phyloP scores from a whole-genome alignment of 2,329 filamentous ascomycete species.

The Alternaria infectoria region DNA sequence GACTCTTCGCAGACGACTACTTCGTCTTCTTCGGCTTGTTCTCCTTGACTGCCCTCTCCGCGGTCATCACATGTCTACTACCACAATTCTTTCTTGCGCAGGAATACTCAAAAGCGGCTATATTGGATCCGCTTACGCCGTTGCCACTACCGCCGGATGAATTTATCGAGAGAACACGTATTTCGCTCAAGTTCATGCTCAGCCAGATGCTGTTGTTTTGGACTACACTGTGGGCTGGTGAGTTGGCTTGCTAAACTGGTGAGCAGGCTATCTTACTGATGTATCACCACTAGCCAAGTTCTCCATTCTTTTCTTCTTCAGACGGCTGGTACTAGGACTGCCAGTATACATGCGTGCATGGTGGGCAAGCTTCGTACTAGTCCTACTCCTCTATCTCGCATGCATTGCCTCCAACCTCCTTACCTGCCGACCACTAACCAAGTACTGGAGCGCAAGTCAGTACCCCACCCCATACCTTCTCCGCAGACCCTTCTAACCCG shows the following conservation, averaged over 20 bases:
- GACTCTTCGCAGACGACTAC: not conserved
- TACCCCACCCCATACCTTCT: too few species aligned
- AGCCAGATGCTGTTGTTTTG: slow-evolving; percentile 14
- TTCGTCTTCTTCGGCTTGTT: not conserved
- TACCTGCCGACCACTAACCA: slow-evolving; percentile 2
- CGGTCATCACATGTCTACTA: not conserved
- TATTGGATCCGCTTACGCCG: not conserved
- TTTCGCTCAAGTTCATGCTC: slow-evolving; percentile 8
- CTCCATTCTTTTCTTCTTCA: not conserved
- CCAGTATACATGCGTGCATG: not conserved
- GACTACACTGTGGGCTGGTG: slow-evolving; percentile 10
- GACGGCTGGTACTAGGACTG: not conserved
- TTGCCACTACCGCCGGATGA: not conserved
- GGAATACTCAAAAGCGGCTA: slow-evolving; percentile 1
- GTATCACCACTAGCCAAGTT: not conserved
- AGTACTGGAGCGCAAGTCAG: not conserved
- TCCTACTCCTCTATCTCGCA: slow-evolving; percentile 6
- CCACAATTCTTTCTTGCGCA: slow-evolving; percentile 7
- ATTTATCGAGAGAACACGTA: not conserved
- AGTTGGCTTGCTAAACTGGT: too few species aligned
- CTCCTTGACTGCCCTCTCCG: not conserved
- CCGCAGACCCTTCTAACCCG: not conserved
- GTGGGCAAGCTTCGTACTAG: not conserved
- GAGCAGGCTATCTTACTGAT: too few species aligned
- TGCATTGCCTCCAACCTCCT: slow-evolving; percentile 10